Percentiles rank a stretch among this genome's conserved stretches.
Conservation (phyloP, 1,139 yeast genomes). For the Zhuliangozyma parablackwelliae region DNA sequence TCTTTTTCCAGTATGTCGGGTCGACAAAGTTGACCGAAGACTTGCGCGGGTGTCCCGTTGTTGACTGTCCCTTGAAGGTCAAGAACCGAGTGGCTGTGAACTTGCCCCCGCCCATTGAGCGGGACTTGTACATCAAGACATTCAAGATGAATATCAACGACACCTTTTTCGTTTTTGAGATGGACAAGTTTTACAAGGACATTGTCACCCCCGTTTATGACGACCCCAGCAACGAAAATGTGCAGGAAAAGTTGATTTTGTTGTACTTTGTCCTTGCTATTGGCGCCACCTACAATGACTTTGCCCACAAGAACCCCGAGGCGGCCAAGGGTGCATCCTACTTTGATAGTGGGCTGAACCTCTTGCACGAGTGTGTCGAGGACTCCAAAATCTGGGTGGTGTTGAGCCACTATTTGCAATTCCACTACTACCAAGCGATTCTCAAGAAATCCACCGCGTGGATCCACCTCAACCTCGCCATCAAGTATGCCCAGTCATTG, state of each 20-base stretch:
- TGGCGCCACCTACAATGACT: slow-evolving; percentile 29
- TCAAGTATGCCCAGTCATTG: slow-evolving; percentile 22
- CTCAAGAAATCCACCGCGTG: slow-evolving; percentile 41
- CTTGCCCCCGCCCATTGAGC: slow-evolving; percentile 18
- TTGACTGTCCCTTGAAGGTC: slow-evolving; percentile 23
- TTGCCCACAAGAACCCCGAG: slow-evolving; percentile 14
- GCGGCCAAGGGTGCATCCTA: slow-evolving; percentile 17
- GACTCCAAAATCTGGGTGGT: slow-evolving; percentile 42
- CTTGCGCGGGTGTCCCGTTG: slow-evolving; percentile 27
- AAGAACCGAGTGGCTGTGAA: slow-evolving; percentile 15
- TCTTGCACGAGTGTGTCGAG: slow-evolving; percentile 26
- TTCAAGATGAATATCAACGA: slow-evolving; percentile 33
- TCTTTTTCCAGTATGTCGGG: slow-evolving; percentile 15
- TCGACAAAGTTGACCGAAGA: slow-evolving; percentile 26
- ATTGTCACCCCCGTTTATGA: slow-evolving; percentile 23
- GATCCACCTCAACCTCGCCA: slow-evolving; percentile 25
- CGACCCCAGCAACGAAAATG: slow-evolving; percentile 15
- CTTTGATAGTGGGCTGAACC: slow-evolving; percentile 29
- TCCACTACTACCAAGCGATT: slow-evolving; percentile 33
- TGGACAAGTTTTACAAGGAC: slow-evolving; percentile 21
- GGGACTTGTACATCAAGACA: slow-evolving; percentile 23
- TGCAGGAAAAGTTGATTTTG: slow-evolving; percentile 19
- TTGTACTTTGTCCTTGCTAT: slow-evolving; percentile 37
- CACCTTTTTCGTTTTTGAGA: slow-evolving; percentile 30
- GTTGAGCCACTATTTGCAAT: slow-evolving; percentile 34